Evolutionary conservation across 257 asterid species (phyloP).

Genomic region (Eucommia ulmoides): DNA sequence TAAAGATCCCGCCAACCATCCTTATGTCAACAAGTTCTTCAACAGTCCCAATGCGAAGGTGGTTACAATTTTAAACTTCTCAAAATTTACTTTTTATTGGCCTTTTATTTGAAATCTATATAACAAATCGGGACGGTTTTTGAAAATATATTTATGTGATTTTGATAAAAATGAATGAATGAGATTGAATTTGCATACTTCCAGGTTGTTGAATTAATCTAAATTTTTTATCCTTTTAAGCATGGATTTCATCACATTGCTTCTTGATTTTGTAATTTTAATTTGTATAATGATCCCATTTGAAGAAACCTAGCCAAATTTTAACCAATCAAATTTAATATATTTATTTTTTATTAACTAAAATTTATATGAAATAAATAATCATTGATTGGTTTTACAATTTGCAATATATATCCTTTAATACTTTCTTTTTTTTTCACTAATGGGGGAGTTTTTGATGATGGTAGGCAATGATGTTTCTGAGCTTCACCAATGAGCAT

Average conservation of each 20-base stretch:
- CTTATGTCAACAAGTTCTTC: background rate
- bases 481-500: constrained; percentile 44
- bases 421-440: background rate
- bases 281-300: too few relatives aligned
- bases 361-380: too few relatives aligned
- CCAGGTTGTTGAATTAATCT: too few relatives aligned
- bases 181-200: too few relatives aligned
- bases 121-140: too few relatives aligned
- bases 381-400: too few relatives aligned
- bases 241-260: background rate
- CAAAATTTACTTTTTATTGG: background rate
- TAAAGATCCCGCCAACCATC: background rate
- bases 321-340: too few relatives aligned
- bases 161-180: too few relatives aligned
- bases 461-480: constrained; percentile 80
- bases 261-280: too few relatives aligned
- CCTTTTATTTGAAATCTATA: background rate
- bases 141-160: too few relatives aligned
- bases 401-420: background rate
- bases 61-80: background rate
- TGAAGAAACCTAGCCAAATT: background rate
- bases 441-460: constrained; percentile 1
- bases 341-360: too few relatives aligned
- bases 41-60: constrained; percentile 1
- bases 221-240: too few relatives aligned